Base-by-base conservation (phyloP, 2,329 filamentous ascomycete genomes). In the Fusarium nanum region DNA sequence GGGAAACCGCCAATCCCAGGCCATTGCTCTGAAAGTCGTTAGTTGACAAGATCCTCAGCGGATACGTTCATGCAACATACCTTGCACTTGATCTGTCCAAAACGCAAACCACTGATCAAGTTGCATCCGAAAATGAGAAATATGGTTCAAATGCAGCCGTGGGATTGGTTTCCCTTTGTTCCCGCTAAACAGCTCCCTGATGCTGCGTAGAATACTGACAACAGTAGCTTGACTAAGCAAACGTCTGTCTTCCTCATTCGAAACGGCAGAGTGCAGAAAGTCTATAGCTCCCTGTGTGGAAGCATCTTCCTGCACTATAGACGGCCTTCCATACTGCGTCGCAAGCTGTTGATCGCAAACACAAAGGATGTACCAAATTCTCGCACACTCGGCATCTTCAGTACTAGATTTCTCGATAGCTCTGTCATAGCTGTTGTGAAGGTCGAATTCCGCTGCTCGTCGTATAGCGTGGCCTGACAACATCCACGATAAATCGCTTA, bases 331-430 rank as follows among this genome's bases (percentile, higher is more conserved):
- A 52, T 90, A 89, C 0, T 89, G 79, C 22, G 89, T 89, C 16
- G 87, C 88, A 4, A 89, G 83, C 67, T 89, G 87, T 64, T 88
- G 86, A 58, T 89, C 87, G 66, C 87, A 89, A 5, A 89, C 85
- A 60, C 88, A 89, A 2, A 88, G 79, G 30, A 88, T 76, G 67
- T 89, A 90, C 88, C 88, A 90, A 11, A 90, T 77, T 20, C 88
- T 82, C 2, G 88, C 83, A 41, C 84, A 83, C 56, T 89, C 86
- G 59, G 82, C 81, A 0, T 82, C 82, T 44, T 86, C 83, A 22
- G 81, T 78, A 13, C 77, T 79, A 12, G 78, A 75, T n/a, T 79
- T 80, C 3, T 75, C 64, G 3, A 84, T 74, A 3, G 81, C 79
- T 9, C 79, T 78, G 9, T 79, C 78, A 54, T 82, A 83, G 48